Evolutionary conservation across 371 early-diverging fungal species (phyloP).

Genomic region (Mortierella sp.): DNA sequence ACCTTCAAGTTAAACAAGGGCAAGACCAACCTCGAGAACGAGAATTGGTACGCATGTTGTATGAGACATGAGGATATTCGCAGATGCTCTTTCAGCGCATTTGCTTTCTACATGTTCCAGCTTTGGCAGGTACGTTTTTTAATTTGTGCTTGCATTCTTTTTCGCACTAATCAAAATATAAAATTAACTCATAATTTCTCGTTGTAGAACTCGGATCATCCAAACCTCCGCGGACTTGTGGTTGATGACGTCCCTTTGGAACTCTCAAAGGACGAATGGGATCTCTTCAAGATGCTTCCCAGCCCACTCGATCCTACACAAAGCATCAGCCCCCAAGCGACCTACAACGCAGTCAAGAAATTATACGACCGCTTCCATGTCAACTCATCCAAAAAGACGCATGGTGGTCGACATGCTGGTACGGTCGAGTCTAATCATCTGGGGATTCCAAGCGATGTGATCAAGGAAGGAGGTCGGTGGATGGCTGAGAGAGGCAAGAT

Average conservation of each 20-base stretch:
- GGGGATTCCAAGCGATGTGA: constrained; percentile 3
- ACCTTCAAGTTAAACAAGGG: constrained; percentile 13
- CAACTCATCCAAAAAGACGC: background rate
- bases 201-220: background rate
- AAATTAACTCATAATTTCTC: background rate
- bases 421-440: constrained; percentile 14
- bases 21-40: constrained; percentile 6
- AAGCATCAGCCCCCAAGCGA: background rate
- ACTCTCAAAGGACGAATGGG: background rate
- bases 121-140: constrained; percentile 27
- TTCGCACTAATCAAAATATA: background rate
- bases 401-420: constrained; percentile 23
- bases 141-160: background rate
- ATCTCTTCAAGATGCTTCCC: constrained; percentile 1
- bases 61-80: constrained; percentile 25
- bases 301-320: background rate
- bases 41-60: constrained; percentile 16
- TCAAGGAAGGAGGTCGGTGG: constrained; percentile 19
- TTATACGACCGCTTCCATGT: background rate
- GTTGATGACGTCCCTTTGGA: background rate
- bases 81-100: constrained; percentile 22
- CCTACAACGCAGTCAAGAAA: background rate
- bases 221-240: background rate
- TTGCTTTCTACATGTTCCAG: constrained; percentile 29
- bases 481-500: constrained; percentile 17